Evolutionary conservation across 495 filamentous ascomycete species (phyloP).

Genomic region (Podospora tetraspora): DNA sequence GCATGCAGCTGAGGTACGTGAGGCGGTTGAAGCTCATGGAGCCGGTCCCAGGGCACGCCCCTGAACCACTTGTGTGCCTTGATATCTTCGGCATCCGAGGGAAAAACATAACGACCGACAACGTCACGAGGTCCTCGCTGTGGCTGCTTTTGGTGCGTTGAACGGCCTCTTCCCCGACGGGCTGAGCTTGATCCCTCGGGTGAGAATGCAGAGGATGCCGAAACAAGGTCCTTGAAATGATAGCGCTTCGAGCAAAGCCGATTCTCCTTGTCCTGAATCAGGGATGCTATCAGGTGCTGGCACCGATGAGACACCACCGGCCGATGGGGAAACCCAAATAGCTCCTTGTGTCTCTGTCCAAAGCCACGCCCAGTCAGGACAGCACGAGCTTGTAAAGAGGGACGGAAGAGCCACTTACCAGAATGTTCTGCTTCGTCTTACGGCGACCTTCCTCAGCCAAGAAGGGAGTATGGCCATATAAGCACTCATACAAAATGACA

Average conservation of each 20-base stretch:
- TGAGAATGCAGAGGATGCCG: conserved; percentile 13
- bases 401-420: conserved; percentile 47
- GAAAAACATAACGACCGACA: conserved; percentile 60
- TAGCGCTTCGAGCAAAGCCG: conserved; percentile 74
- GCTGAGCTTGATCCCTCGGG: not conserved
- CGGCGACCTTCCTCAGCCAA: conserved; percentile 66
- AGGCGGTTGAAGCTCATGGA: conserved; percentile 65
- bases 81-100: conserved; percentile 72
- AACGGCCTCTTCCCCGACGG: not conserved
- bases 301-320: conserved; percentile 55
- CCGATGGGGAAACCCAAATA: conserved; percentile 60
- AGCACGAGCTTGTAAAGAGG: not conserved
- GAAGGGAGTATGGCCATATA: conserved; percentile 90
- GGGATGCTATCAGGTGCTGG: conserved; percentile 65
- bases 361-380: not conserved
- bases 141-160: conserved; percentile 1
- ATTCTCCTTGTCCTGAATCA: conserved; percentile 71
- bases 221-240: conserved; percentile 52
- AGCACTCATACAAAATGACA: conserved; percentile 87
- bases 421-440: conserved; percentile 73
- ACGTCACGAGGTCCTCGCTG: conserved; percentile 28
- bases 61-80: conserved; percentile 71
- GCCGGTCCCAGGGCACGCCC: conserved; percentile 59
- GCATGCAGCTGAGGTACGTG: conserved; percentile 65
- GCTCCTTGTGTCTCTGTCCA: conserved; percentile 38